Evolutionary conservation across 2,329 filamentous ascomycete genomes (phyloP).

Genomic region (Diaporthe vaccinii): DNA sequence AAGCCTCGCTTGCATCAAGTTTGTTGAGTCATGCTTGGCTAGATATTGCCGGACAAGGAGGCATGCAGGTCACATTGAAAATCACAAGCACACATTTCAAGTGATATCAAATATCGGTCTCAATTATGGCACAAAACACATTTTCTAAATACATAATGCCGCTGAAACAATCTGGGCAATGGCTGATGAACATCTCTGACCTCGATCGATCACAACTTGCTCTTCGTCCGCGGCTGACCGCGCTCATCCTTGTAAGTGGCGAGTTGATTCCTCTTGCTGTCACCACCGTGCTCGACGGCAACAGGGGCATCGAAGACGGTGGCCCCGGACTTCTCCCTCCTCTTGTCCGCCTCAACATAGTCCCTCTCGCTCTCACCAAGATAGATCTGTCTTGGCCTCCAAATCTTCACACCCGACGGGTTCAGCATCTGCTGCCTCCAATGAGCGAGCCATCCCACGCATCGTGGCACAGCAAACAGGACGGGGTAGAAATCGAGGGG

Average conservation of each 20-base stretch:
- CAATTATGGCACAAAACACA: neutral
- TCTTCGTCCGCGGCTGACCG: slow-evolving; percentile 49
- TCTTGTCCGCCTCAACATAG: slow-evolving; percentile 56
- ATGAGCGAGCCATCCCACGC: slow-evolving; percentile 65
- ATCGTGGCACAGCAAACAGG: slow-evolving; percentile 63
- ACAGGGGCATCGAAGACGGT: slow-evolving; percentile 53
- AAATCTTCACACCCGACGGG: slow-evolving; percentile 63
- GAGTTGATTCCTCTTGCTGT: slow-evolving; percentile 57
- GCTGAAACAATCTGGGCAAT: neutral
- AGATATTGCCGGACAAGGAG: neutral
- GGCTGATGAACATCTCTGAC: neutral
- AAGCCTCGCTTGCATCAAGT: neutral
- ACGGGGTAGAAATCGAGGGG: slow-evolving; percentile 67
- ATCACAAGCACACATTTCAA: no score
- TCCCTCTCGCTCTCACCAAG: slow-evolving; percentile 59
- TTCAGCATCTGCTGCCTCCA: slow-evolving; percentile 66
- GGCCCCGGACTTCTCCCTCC: slow-evolving; percentile 50
- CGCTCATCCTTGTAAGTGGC: slow-evolving; percentile 56
- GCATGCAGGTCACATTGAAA: neutral
- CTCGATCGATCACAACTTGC: slow-evolving; percentile 44
- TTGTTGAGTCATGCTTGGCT: neutral
- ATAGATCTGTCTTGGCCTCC: slow-evolving; percentile 63
- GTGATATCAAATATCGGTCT: neutral
- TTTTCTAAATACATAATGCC: neutral
- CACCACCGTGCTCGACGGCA: slow-evolving; percentile 55